Conservation (phyloP, 2,329 filamentous ascomycete genomes). For the Leptographium procerum region DNA sequence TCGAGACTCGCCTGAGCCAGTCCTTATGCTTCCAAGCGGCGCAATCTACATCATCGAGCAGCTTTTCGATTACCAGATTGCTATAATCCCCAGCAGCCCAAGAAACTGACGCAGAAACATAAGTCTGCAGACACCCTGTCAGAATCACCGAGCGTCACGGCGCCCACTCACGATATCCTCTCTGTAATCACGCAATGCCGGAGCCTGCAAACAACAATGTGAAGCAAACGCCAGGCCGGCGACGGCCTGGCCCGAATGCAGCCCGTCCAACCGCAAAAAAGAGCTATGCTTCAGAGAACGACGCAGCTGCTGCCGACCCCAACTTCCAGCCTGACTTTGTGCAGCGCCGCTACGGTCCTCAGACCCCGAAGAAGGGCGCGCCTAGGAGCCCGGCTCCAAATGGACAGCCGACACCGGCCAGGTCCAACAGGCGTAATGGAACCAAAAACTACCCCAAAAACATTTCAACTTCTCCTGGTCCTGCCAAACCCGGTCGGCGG, state of each 20-base stretch:
- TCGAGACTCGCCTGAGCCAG: not conserved
- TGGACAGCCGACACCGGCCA: slow-evolving; percentile 16
- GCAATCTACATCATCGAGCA: not conserved
- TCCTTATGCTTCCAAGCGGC: slow-evolving; percentile 2
- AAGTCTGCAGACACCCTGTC: not conserved
- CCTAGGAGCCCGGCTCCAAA: slow-evolving; percentile 19
- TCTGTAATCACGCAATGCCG: slow-evolving; percentile 19
- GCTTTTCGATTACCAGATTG: not conserved
- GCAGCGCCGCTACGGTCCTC: slow-evolving; percentile 2
- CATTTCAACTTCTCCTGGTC: slow-evolving; percentile 29
- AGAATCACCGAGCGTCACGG: not conserved
- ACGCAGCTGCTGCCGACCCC: slow-evolving; percentile 26
- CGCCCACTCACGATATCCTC: not conserved
- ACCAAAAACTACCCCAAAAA: slow-evolving; percentile 21
- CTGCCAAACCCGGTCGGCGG: slow-evolving; percentile 26
- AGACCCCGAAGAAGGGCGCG: slow-evolving; percentile 11
- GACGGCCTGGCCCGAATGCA: slow-evolving; percentile 28
- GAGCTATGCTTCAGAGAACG: slow-evolving; percentile 50
- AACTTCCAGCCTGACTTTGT: slow-evolving; percentile 22
- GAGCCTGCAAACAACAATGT: slow-evolving; percentile 12
- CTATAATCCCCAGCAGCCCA: not conserved
- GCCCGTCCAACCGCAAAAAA: slow-evolving; percentile 31
- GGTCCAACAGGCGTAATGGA: slow-evolving; percentile 16
- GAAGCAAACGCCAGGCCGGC: slow-evolving; percentile 26
- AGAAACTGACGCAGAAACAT: slow-evolving; percentile 1